Evolutionary conservation across 345 rosid species (phyloP), one percentile per base, ranked within the genome.

Genomic region (Gossypium rotundifolium): DNA sequence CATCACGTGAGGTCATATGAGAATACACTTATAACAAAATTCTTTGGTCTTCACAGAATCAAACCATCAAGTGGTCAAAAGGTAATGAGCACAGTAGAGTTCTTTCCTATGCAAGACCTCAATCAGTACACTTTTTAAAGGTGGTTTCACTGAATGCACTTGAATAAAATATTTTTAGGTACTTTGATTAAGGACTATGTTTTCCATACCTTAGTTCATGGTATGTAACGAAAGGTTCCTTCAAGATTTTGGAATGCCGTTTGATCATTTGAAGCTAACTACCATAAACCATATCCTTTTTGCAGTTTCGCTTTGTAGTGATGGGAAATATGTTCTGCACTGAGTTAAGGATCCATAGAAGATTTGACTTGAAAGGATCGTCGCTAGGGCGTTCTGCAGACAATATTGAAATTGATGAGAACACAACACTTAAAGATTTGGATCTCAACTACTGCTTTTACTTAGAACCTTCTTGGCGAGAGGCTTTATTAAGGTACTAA

Each of bases 301-400:
- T 67, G 86, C 94, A 95, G 98, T 95, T 95, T 78, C 94, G 98
- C 44, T 95, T 93, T 78, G 99, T 95, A 73, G 98, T 95, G 85
- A 95, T 95, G 99, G 98, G 99, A 69, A 95, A 95, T 73, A 90
- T 95, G 99, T 93, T 95, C 91, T 95, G 93, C 87, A 95, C 98
- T 65, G 99, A 92, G 82, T 76, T 95, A 72, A 88, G 97, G 83
- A 95, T 95, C 73, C 99, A 95, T 71, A 81, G 99, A 74, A 88
- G 99, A 83, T 95, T 87, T 79, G 99, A 95, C 85, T 86, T 95
- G 83, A 95, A 95, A 83, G 99, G 99, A 70, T 95, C 99, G 12
- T 93, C 94, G 2, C 74, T 93, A 5, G 99, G 98, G 65, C 97
- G 96, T n/a, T 95, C 98, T 18, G 83, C 97, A 42, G 86, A 95